phyloP scores from a whole-genome alignment of 2,329 filamentous ascomycete genomes.

The Cadophora gregata region DNA sequence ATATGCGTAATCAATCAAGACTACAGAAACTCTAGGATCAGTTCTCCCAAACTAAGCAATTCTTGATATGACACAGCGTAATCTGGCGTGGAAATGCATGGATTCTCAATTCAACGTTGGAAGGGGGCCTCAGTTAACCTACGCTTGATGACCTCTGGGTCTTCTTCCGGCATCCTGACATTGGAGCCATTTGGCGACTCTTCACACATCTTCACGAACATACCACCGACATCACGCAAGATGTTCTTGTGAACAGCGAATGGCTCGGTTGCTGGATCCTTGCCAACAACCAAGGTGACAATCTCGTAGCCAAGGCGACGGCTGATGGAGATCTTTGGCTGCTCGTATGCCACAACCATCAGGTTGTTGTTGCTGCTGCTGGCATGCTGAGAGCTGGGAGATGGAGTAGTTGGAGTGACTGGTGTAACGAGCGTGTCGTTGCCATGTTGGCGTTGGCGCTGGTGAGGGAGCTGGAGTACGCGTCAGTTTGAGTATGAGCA shows the following conservation, averaged over 20 bases:
- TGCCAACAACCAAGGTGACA: constrained; percentile 24
- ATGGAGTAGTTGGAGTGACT: not conserved
- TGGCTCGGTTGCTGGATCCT: not conserved
- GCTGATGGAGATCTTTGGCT: constrained; percentile 17
- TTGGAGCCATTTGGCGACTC: not conserved
- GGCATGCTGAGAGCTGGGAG: not conserved
- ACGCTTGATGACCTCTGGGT: constrained; percentile 30
- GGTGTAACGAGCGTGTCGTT: not conserved
- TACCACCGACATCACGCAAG: constrained; percentile 4
- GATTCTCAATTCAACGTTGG: not conserved
- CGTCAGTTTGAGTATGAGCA: not conserved
- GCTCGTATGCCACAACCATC: constrained; percentile 5
- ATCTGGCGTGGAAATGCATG: too few relatives aligned
- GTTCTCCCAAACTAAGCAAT: not conserved
- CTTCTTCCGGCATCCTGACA: constrained; percentile 3
- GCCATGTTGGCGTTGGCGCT: not conserved
- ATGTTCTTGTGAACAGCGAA: constrained; percentile 33
- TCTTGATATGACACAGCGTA: too few relatives aligned
- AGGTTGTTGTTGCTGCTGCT: not conserved
- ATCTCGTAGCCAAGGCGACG: constrained; percentile 32
- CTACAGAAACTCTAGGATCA: not conserved
- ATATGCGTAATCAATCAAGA: constrained; percentile 3
- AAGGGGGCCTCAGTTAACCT: not conserved
- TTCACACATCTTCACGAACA: constrained; percentile 4
- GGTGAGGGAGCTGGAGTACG: not conserved